phyloP scores from a whole-genome alignment of 768 basidiomycete genomes.

The Leucocoprinus leucothites region DNA sequence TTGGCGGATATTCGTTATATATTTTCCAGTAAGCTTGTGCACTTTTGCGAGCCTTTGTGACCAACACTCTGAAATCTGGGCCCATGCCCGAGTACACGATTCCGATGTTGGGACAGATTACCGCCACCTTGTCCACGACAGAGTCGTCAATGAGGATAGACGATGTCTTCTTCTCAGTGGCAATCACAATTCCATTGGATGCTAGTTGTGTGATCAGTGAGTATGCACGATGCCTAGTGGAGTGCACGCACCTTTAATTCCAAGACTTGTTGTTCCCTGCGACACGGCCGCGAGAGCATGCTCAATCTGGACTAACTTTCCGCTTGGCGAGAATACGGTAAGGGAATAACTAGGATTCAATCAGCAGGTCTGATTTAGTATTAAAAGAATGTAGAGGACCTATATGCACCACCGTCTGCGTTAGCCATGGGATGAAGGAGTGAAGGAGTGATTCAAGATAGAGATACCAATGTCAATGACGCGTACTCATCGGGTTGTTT shows the following conservation, averaged over 20 bases:
- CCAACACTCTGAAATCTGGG: conserved; percentile 94
- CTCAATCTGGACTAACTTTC: conserved; percentile 99
- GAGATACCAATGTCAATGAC: conserved; percentile 19
- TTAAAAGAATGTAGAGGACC: conserved; percentile 32
- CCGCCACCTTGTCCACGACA: conserved; percentile 95
- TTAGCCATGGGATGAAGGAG: conserved; percentile 58
- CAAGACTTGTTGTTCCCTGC: conserved; percentile 93
- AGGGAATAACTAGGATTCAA: conserved; percentile 79
- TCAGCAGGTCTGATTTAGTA: conserved; percentile 12
- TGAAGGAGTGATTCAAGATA: conserved; percentile 17
- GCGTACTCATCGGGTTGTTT: conserved; percentile 17
- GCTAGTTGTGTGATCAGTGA: conserved; percentile 44
- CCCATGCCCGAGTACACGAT: conserved; percentile 99
- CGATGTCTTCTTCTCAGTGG: conserved; percentile 98
- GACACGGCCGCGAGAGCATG: conserved; percentile 97
- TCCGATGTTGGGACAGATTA: conserved; percentile 98
- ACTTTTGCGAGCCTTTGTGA: conserved; percentile 93
- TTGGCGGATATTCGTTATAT: conserved; percentile 97
- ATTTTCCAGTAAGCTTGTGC: conserved; percentile 99
- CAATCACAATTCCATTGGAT: conserved; percentile 98
- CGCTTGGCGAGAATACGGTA: conserved; percentile 98
- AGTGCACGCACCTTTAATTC: conserved; percentile 85
- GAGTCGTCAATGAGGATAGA: conserved; percentile 98
- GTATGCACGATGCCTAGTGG: conserved; percentile 10
- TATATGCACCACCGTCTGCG: conserved; percentile 81